Conservation (phyloP, 2,329 filamentous ascomycete species). For the Ophiostoma ips region DNA sequence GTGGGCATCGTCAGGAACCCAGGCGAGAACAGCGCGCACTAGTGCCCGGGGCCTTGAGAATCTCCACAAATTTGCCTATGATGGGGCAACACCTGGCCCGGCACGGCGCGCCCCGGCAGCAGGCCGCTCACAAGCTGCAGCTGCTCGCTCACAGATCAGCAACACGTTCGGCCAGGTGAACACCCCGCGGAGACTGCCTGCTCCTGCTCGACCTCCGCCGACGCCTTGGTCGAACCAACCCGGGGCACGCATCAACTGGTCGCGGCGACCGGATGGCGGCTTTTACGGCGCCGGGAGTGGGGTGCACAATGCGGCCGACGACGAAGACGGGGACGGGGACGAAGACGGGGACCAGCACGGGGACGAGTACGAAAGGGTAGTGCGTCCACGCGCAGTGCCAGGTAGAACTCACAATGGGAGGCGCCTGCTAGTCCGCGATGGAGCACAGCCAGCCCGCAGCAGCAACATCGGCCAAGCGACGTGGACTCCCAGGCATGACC, state of each 20-base stretch:
- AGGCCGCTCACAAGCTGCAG: not conserved
- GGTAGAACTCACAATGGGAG: not conserved
- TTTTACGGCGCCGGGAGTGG: not conserved
- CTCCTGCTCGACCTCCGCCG: not conserved
- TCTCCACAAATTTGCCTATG: not conserved
- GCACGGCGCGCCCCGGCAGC: not conserved
- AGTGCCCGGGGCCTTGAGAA: not conserved
- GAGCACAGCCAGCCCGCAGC: not conserved
- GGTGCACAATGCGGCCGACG: not conserved
- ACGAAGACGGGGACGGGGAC: not conserved
- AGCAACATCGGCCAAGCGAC: too few relatives aligned
- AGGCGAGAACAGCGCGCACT: not conserved
- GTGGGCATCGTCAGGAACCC: constrained; percentile 1
- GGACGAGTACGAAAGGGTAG: not conserved
- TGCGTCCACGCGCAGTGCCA: not conserved
- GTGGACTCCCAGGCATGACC: not conserved
- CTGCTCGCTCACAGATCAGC: not conserved
- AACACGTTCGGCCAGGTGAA: not conserved
- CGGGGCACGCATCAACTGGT: not conserved
- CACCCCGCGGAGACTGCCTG: not conserved
- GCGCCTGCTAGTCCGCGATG: not conserved
- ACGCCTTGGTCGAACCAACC: not conserved
- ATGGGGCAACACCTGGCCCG: not conserved
- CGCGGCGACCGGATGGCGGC: not conserved
- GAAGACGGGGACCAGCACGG: too few relatives aligned